These are phyloP conservation scores for Penicillium sclerotigenum DNA, from an alignment of 2,329 filamentous ascomycete genomes.

Conservation along the genomic window DNA sequence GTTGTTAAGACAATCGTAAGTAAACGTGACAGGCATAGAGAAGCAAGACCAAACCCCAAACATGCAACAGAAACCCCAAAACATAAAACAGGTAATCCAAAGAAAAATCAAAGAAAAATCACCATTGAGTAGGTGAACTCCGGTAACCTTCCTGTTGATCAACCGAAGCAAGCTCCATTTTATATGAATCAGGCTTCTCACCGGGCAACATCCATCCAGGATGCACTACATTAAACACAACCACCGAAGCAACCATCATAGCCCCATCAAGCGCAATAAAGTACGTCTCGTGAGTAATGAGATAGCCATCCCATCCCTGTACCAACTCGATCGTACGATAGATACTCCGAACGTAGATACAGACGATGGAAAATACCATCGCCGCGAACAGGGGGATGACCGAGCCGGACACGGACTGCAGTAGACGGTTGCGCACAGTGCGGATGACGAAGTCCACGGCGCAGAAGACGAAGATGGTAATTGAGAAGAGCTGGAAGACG, in stretches of 20 bases:
- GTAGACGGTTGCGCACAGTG: slow-evolving; percentile 24
- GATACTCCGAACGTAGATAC: slow-evolving; percentile 49
- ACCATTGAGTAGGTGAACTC: not conserved
- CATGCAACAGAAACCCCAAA: not conserved
- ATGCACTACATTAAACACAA: slow-evolving; percentile 46
- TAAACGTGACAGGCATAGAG: not conserved
- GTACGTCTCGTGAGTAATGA: slow-evolving; percentile 51
- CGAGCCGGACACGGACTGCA: slow-evolving; percentile 26
- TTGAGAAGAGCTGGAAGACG: slow-evolving; percentile 56
- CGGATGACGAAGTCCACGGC: slow-evolving; percentile 49
- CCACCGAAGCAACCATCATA: slow-evolving; percentile 50
- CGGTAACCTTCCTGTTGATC: slow-evolving; percentile 14
- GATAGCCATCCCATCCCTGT: slow-evolving; percentile 50
- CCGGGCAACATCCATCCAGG: slow-evolving; percentile 42
- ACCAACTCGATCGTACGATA: slow-evolving; percentile 52
- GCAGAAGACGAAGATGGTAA: slow-evolving; percentile 52
- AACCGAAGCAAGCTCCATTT: slow-evolving; percentile 6
- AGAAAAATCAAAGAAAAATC: not conserved
- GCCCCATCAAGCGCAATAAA: slow-evolving; percentile 51
- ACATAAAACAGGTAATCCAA: not conserved
- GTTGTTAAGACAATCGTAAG: not conserved
- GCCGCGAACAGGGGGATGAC: slow-evolving; percentile 36
- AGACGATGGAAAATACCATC: slow-evolving; percentile 43
- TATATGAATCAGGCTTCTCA: slow-evolving; percentile 9
- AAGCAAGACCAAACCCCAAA: not conserved